These are phyloP conservation scores for Phanerochaete carnosa DNA, from an alignment of 768 basidiomycete genomes.

Conservation along the genomic window DNA sequence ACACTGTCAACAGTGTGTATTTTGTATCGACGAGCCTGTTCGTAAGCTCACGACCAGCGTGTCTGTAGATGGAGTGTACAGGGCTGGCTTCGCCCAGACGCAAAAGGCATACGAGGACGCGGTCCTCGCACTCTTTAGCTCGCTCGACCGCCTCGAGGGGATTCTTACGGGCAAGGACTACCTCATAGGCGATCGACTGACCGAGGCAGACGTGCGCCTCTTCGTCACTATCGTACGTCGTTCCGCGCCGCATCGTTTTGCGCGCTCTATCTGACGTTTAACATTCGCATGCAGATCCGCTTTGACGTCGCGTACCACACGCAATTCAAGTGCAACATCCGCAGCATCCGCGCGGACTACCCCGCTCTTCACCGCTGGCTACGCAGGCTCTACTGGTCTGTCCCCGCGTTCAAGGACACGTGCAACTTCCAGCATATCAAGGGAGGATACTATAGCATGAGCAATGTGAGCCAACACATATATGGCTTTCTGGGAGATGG, in stretches of 20 bases:
- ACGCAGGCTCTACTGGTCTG: slow-evolving; percentile 89
- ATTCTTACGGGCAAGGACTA: slow-evolving; percentile 76
- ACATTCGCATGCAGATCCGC: slow-evolving; percentile 60
- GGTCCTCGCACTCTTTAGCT: slow-evolving; percentile 69
- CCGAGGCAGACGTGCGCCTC: slow-evolving; percentile 82
- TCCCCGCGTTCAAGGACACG: slow-evolving; percentile 79
- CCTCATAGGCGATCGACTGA: slow-evolving; percentile 75
- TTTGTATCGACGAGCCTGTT: neutral
- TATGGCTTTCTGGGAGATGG: too few species aligned
- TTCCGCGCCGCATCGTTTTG: neutral
- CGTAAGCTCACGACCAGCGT: neutral
- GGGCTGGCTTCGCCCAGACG: slow-evolving; percentile 79
- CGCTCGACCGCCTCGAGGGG: slow-evolving; percentile 79
- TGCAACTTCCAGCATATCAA: slow-evolving; percentile 92
- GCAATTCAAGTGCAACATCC: slow-evolving; percentile 93
- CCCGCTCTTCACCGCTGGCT: slow-evolving; percentile 84
- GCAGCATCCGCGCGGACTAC: slow-evolving; percentile 82
- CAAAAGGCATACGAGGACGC: slow-evolving; percentile 80
- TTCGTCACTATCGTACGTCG: slow-evolving; percentile 82
- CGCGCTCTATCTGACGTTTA: neutral
- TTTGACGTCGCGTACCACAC: slow-evolving; percentile 89
- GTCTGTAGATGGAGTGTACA: slow-evolving; percentile 77
- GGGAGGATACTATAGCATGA: too few species aligned
- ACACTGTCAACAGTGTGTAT: slow-evolving; percentile 54
- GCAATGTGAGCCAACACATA: too few species aligned